Evolutionary conservation across 192 early-diverging fungal species (phyloP).

Genomic region (Entomortierella lignicola): DNA sequence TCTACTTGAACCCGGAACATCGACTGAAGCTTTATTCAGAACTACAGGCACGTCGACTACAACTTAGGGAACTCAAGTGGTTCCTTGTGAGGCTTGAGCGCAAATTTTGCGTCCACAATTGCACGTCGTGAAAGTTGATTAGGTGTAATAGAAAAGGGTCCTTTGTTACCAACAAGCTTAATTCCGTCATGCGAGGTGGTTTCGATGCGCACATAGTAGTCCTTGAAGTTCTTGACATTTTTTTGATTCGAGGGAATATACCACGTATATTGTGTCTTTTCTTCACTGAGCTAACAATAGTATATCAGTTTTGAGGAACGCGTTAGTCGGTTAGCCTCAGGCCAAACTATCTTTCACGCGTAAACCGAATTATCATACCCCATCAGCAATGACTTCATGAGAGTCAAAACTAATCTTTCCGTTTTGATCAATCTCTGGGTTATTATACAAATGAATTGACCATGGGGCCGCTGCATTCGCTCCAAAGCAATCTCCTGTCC

Average conservation of each 20-base stretch:
- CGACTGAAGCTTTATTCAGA: too few relatives aligned
- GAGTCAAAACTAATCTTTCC: slow-evolving; percentile 24
- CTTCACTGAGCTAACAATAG: slow-evolving; percentile 10
- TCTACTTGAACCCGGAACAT: too few relatives aligned
- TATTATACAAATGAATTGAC: slow-evolving; percentile 42
- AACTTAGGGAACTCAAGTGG: too few relatives aligned
- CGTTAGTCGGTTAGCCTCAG: too few relatives aligned
- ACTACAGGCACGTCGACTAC: too few relatives aligned
- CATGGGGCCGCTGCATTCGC: slow-evolving; percentile 13
- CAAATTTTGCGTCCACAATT: not conserved
- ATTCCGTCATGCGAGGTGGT: slow-evolving; percentile 12
- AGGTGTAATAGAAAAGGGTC: slow-evolving; percentile 25
- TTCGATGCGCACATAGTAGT: slow-evolving; percentile 44
- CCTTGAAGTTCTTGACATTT: slow-evolving; percentile 14
- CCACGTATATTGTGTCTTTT: slow-evolving; percentile 25
- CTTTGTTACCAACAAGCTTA: slow-evolving; percentile 41
- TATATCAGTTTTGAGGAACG: too few relatives aligned
- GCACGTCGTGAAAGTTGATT: not conserved
- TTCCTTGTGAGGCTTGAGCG: not conserved
- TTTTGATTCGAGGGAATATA: slow-evolving; percentile 25
- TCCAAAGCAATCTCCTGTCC: slow-evolving; percentile 19
- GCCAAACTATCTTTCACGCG: too few relatives aligned
- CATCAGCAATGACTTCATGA: slow-evolving; percentile 38
- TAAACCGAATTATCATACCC: slow-evolving; percentile 6
- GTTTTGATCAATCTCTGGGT: slow-evolving; percentile 19